Evolutionary conservation across 176 grass and related monocot species (phyloP).

Genomic region (Oropetium thomaeum): DNA sequence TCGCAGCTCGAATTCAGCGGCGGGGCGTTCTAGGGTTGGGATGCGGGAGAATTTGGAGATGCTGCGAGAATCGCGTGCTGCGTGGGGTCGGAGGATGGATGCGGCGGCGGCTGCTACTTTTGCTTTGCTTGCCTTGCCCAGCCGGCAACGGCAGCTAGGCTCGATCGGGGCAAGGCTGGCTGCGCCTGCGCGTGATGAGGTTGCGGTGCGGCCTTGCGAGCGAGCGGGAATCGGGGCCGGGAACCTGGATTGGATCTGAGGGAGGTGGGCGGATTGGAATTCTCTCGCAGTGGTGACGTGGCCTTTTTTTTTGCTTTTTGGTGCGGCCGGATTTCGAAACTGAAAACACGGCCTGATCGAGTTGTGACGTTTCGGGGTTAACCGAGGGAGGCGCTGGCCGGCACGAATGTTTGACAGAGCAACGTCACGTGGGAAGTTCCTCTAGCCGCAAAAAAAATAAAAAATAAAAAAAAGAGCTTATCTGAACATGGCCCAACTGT

Average conservation of each 20-base stretch:
- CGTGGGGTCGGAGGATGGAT: neutral
- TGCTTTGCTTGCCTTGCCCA: slow-evolving; percentile 6
- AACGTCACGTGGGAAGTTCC: no score
- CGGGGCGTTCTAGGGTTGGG: slow-evolving; percentile 15
- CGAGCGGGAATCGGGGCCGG: neutral
- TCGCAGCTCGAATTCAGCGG: neutral
- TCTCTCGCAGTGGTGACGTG: neutral
- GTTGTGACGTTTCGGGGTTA: neutral
- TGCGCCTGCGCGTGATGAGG: neutral
- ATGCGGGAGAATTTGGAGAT: neutral
- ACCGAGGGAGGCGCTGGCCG: neutral
- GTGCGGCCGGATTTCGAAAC: neutral
- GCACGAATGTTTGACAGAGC: neutral
- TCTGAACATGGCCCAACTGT: no score
- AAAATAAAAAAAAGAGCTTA: no score
- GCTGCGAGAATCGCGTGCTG: neutral
- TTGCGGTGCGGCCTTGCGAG: neutral
- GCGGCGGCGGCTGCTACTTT: neutral
- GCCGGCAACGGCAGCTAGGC: slow-evolving; percentile 17
- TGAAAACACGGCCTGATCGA: neutral
- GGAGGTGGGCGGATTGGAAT: neutral
- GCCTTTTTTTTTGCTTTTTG: neutral
- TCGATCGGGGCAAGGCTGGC: slow-evolving; percentile 2
- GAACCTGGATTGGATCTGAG: neutral
- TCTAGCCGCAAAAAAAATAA: no score